phyloP scores from a whole-genome alignment of 164 flowering plant genomes.

The Akebia trifoliata region DNA sequence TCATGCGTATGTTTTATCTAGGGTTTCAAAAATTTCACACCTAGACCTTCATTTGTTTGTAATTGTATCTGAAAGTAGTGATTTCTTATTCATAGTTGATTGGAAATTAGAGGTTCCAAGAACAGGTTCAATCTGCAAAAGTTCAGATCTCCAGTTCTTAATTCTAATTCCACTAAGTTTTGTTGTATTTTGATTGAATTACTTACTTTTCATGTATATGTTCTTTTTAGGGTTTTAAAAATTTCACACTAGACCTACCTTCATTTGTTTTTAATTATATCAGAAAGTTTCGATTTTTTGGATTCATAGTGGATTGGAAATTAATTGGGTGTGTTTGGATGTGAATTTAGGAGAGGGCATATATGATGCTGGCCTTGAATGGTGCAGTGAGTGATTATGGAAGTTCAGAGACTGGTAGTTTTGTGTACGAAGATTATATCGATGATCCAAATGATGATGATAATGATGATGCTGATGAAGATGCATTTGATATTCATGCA shows the following conservation, averaged over 20 bases:
- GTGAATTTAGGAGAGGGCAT: constrained; percentile 68
- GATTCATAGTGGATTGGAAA: background rate
- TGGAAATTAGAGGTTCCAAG: too few relatives aligned
- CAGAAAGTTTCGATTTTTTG: background rate
- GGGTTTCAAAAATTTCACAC: too few relatives aligned
- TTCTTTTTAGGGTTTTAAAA: too few relatives aligned
- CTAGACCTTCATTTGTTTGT: too few relatives aligned
- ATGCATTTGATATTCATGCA: constrained; percentile 67
- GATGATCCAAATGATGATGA: constrained; percentile 31
- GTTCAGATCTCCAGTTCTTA: too few relatives aligned
- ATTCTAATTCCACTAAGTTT: too few relatives aligned
- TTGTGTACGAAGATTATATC: constrained; percentile 36
- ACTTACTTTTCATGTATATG: too few relatives aligned
- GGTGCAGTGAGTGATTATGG: constrained; percentile 61
- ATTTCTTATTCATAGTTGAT: too few relatives aligned
- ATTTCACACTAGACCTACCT: too few relatives aligned
- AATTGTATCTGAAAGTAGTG: too few relatives aligned
- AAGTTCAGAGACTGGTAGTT: constrained; percentile 67
- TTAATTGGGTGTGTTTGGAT: constrained; percentile 6
- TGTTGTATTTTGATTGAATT: too few relatives aligned
- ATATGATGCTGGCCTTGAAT: constrained; percentile 72
- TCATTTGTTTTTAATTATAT: background rate
- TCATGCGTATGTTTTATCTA: background rate
- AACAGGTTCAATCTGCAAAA: too few relatives aligned
- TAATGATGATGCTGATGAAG: constrained; percentile 32